Evolutionary conservation across 2,329 filamentous ascomycete species (phyloP).

Genomic region (Drechslerella coelobrocha): DNA sequence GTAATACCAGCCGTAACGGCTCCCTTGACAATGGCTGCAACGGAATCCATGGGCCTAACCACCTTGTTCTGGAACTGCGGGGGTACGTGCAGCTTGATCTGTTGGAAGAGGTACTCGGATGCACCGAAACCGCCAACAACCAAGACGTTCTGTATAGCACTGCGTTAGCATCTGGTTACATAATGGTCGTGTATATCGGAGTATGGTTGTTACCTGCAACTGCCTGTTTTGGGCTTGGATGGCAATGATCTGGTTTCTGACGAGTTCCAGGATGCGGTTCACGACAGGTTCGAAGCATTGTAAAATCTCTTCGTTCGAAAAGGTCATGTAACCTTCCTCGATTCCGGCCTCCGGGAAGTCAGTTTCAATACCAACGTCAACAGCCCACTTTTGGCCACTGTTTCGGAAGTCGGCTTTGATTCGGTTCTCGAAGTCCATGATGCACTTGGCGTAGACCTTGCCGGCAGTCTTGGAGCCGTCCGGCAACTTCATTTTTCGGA

Average conservation of each 20-base stretch:
- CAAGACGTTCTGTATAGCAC: slow-evolving; percentile 73
- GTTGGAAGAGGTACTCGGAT: slow-evolving; percentile 98
- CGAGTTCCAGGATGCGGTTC: slow-evolving; percentile 92
- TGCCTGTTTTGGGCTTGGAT: slow-evolving; percentile 96
- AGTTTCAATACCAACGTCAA: slow-evolving; percentile 97
- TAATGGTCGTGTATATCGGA: background rate
- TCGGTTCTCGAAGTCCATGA: slow-evolving; percentile 99
- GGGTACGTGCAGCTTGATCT: slow-evolving; percentile 97
- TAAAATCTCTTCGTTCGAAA: slow-evolving; percentile 98
- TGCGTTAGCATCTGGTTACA: slow-evolving; percentile 54
- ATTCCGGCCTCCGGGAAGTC: slow-evolving; percentile 98
- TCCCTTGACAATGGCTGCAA: slow-evolving; percentile 97
- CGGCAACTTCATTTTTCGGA: slow-evolving; percentile 97
- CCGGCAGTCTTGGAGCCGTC: slow-evolving; percentile 97
- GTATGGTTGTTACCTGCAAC: slow-evolving; percentile 69
- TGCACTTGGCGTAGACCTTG: slow-evolving; percentile 97
- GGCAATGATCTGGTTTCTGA: slow-evolving; percentile 97
- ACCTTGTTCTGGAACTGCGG: slow-evolving; percentile 99
- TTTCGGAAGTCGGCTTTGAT: slow-evolving; percentile 99
- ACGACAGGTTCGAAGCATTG: slow-evolving; percentile 99
- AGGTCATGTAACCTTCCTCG: slow-evolving; percentile 99
- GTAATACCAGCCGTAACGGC: slow-evolving; percentile 98
- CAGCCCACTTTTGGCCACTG: slow-evolving; percentile 98
- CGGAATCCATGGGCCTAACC: slow-evolving; percentile 97
- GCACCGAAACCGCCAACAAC: slow-evolving; percentile 98